phyloP scores from a whole-genome alignment of 176 grass and related monocot genomes.

The Aegilops speltoides region DNA sequence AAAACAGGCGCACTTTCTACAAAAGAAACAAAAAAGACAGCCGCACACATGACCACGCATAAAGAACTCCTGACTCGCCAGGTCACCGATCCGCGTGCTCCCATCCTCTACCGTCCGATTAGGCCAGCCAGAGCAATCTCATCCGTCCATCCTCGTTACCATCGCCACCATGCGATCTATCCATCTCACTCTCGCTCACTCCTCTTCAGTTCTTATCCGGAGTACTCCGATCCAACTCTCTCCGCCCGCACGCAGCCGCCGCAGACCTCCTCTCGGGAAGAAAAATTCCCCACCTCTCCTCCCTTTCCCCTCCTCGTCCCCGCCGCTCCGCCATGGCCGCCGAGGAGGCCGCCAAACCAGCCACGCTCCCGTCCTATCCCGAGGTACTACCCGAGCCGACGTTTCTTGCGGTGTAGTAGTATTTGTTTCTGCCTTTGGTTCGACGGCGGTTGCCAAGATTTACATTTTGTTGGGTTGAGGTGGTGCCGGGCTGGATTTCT shows the following conservation, averaged over 20 bases:
- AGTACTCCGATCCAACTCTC: slow-evolving; percentile 45
- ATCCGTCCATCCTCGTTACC: slow-evolving; percentile 1
- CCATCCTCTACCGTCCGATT: slow-evolving; percentile 28
- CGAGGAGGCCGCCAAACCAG: slow-evolving; percentile 49
- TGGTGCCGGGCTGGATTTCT: not conserved
- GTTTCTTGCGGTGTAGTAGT: not conserved
- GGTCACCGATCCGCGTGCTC: slow-evolving; percentile 77
- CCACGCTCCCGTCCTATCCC: slow-evolving; percentile 66
- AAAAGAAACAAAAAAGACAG: not conserved
- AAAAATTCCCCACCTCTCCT: slow-evolving; percentile 9
- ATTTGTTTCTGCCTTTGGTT: not conserved
- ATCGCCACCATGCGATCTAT: not conserved
- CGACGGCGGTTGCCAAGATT: not conserved
- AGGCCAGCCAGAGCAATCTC: not conserved
- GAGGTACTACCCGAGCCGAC: slow-evolving; percentile 42
- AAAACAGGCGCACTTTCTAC: not conserved
- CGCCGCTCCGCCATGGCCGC: slow-evolving; percentile 50
- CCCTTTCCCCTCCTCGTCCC: not conserved
- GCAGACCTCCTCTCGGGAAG: slow-evolving; percentile 23
- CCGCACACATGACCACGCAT: not conserved
- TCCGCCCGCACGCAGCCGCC: not conserved
- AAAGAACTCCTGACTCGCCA: slow-evolving; percentile 27
- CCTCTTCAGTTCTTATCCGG: slow-evolving; percentile 50
- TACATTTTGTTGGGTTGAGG: not conserved
- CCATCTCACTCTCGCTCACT: not conserved